Percentiles rank a stretch among this genome's conserved stretches.
phyloP scores from a whole-genome alignment of 2,329 filamentous ascomycete species.

The Aspergillus clavatus region DNA sequence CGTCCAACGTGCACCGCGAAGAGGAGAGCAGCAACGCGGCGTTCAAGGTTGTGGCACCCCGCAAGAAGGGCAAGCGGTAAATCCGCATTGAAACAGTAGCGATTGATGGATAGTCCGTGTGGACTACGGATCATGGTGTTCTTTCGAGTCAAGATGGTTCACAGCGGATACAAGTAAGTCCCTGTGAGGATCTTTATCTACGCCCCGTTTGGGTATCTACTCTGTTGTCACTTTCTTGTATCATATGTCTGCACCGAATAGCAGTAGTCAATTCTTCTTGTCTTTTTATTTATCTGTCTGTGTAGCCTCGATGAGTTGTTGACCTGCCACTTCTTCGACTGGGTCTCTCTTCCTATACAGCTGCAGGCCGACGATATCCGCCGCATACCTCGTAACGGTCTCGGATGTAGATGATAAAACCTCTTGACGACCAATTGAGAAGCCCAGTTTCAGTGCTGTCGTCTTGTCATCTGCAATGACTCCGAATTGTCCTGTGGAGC shows the following conservation, averaged over 20 bases:
- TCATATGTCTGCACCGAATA: too few relatives aligned
- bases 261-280: too few relatives aligned
- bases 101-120: background rate
- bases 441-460: too few relatives aligned
- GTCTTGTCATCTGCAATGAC: too few relatives aligned
- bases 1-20: slow-evolving; percentile 45
- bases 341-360: background rate
- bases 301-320: too few relatives aligned
- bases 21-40: slow-evolving; percentile 48
- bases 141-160: background rate
- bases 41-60: slow-evolving; percentile 86
- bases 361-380: background rate
- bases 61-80: slow-evolving; percentile 84
- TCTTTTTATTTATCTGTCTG: too few relatives aligned
- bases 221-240: too few relatives aligned
- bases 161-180: too few relatives aligned
- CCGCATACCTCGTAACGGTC: background rate
- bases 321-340: too few relatives aligned
- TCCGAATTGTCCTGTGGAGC: background rate
- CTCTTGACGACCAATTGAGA: too few relatives aligned
- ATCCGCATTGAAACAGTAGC: background rate
- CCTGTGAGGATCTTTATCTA: too few relatives aligned
- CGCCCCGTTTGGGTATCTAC: background rate
- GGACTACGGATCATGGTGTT: background rate
- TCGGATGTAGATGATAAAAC: too few relatives aligned